Evolutionary conservation across 148 eudicot species (phyloP), one percentile per base, ranked within the genome.

Genomic region (Rhododendron griersonianum): DNA sequence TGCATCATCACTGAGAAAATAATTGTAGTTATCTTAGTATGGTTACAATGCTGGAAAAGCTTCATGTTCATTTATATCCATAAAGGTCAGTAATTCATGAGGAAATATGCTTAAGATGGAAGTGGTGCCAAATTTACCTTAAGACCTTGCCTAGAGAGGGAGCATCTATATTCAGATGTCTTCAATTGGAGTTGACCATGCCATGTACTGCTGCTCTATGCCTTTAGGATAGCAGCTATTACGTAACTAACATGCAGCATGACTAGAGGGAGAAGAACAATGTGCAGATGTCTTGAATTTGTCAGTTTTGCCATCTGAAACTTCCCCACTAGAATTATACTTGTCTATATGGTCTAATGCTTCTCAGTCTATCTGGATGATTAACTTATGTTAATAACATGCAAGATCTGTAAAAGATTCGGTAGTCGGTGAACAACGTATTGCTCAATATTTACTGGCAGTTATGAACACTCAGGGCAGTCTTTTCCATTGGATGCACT

Each of bases 361-460:
- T 69, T 82, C 67, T 69, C 55, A 18, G 1, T 86, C 44, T 51
- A 81, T 13, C 80, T 18, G 5, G 25, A 61, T n/a, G 2, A 65
- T 0, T n/a, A n/a, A 65, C n/a, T n/a, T 10, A 10, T 65, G 71
- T n/a, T 65, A 28, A 82, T 74, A 63, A 39, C 80, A 28, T 91
- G 91, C 91, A 97, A 98, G 99, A 45, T 94, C 96, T 81, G 94
- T 97, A 55, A 97, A 95, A 88, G 99, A 97, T 88, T 95, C 99
- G 16, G 98, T 93, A 19, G 98, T 97, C 44, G 99, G 99, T 87
- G 98, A 97, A 90, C 98, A 95, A 86, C 98, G 99, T 15, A 97
- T 97, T 86, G 96, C 93, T 89, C 98, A 93, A 78, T 96, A 92
- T 84, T 87, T 97, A 35, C 92, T 97, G 47, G 98, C 99, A 82